These are phyloP conservation scores for Sporothrix inflata DNA, from an alignment of 2,329 filamentous ascomycete genomes.

Conservation along the genomic window DNA sequence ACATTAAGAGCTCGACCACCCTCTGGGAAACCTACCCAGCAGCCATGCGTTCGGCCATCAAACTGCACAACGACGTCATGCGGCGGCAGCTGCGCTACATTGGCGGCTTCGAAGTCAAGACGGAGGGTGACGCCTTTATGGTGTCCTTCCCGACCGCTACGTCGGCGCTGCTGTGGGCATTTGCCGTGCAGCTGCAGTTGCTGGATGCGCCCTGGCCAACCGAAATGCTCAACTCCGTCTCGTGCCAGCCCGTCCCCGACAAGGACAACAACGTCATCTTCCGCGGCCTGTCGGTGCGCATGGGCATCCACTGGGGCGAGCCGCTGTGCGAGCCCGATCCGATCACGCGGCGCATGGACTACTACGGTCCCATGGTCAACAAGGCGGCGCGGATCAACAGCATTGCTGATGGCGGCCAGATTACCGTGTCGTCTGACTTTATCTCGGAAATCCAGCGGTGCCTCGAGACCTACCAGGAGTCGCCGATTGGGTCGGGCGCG, in stretches of 20 bases:
- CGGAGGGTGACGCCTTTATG: slow-evolving; percentile 99
- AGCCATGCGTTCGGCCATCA: slow-evolving; percentile 96
- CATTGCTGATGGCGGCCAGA: slow-evolving; percentile 94
- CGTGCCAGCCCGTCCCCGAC: slow-evolving; percentile 81
- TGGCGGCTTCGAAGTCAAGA: slow-evolving; percentile 98
- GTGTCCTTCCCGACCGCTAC: slow-evolving; percentile 97
- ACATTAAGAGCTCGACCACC: slow-evolving; percentile 97
- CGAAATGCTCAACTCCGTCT: slow-evolving; percentile 84
- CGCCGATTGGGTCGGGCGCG: slow-evolving; percentile 49
- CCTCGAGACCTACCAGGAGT: slow-evolving; percentile 85
- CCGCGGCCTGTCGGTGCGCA: slow-evolving; percentile 89
- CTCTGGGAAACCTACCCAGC: slow-evolving; percentile 95
- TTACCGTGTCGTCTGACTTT: slow-evolving; percentile 95
- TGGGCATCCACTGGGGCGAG: slow-evolving; percentile 95
- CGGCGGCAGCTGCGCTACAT: slow-evolving; percentile 89
- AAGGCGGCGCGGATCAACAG: slow-evolving; percentile 91
- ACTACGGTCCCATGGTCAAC: slow-evolving; percentile 99
- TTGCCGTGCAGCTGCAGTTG: slow-evolving; percentile 86
- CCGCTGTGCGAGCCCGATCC: slow-evolving; percentile 95
- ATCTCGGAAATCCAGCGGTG: slow-evolving; percentile 94
- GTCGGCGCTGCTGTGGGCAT: slow-evolving; percentile 92
- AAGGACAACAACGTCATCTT: slow-evolving; percentile 89
- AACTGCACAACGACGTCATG: slow-evolving; percentile 97
- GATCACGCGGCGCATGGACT: slow-evolving; percentile 97
- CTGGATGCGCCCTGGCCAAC: slow-evolving; percentile 91